Percentiles rank a stretch among this genome's conserved stretches.
phyloP scores from a whole-genome alignment of 805 yeast species.

The Ogataea methanolica region DNA sequence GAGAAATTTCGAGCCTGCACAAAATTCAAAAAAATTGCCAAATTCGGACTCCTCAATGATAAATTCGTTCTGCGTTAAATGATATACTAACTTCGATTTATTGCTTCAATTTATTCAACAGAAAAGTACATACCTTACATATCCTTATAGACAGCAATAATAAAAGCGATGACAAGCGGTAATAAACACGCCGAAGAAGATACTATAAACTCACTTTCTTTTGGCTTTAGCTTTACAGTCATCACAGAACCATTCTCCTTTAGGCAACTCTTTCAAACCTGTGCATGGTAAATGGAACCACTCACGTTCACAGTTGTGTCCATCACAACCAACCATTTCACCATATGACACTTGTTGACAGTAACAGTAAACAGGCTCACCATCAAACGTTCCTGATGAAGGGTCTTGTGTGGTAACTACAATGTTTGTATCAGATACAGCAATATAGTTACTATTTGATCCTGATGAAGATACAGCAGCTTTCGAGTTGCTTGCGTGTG shows the following conservation, averaged over 20 bases:
- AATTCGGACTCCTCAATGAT: not conserved
- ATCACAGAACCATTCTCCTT: constrained; percentile 79
- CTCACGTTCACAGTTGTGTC: constrained; percentile 83
- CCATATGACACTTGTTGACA: constrained; percentile 97
- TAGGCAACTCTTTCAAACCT: constrained; percentile 81
- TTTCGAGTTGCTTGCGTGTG: constrained; percentile 3
- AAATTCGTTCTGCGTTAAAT: no score
- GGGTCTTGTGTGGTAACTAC: not conserved
- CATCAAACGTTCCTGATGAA: constrained; percentile 10
- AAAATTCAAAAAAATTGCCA: not conserved
- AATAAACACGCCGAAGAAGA: no score
- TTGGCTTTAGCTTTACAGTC: constrained; percentile 42
- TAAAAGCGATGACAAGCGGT: no score
- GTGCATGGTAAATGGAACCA: constrained; percentile 97
- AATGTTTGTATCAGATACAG: not conserved
- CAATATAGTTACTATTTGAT: not conserved
- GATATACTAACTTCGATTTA: no score
- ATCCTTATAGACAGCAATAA: not conserved
- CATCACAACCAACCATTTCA: constrained; percentile 99
- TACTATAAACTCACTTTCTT: not conserved
- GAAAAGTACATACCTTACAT: no score
- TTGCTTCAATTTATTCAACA: no score
- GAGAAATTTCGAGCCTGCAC: no score
- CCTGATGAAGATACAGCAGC: not conserved
- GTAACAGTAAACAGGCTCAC: constrained; percentile 88